Conservation (phyloP, 2,329 filamentous ascomycete species). For the Neurospora sp. region DNA sequence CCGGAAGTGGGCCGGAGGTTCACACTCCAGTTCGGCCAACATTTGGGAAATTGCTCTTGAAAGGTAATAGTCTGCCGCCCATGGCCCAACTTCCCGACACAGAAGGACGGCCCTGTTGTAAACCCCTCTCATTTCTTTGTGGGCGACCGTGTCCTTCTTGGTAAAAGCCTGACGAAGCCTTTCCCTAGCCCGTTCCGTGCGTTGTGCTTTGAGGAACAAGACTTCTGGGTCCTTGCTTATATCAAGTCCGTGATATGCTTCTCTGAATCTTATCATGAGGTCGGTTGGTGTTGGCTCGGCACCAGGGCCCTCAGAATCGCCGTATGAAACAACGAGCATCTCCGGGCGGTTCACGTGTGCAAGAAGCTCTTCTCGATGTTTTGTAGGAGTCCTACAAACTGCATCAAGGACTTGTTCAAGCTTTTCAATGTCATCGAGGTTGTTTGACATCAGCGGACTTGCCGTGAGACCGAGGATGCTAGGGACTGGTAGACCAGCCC, state of each 20-base stretch:
- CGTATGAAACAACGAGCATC: constrained; percentile 31
- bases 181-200: constrained; percentile 30
- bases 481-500: constrained; percentile 37
- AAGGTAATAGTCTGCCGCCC: constrained; percentile 62
- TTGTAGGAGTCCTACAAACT: constrained; percentile 56
- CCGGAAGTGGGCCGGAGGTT: constrained; percentile 20
- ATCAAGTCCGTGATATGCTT: constrained; percentile 35
- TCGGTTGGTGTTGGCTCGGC: constrained; percentile 15
- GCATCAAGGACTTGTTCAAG: constrained; percentile 66
- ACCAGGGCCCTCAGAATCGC: background rate
- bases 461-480: constrained; percentile 71
- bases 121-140: constrained; percentile 47
- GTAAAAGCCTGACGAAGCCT: constrained; percentile 29
- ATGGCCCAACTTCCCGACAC: constrained; percentile 50
- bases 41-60: constrained; percentile 33
- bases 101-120: constrained; percentile 40
- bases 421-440: constrained; percentile 41
- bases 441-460: constrained; percentile 60
- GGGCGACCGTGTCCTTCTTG: constrained; percentile 40
- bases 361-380: constrained; percentile 61
- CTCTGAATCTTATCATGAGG: constrained; percentile 34
- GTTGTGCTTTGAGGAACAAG: constrained; percentile 32
- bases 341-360: constrained; percentile 57
- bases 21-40: constrained; percentile 11
- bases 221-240: constrained; percentile 54